phyloP scores from a whole-genome alignment of 2,329 filamentous ascomycete species.

The Trichoderma polysporum region DNA sequence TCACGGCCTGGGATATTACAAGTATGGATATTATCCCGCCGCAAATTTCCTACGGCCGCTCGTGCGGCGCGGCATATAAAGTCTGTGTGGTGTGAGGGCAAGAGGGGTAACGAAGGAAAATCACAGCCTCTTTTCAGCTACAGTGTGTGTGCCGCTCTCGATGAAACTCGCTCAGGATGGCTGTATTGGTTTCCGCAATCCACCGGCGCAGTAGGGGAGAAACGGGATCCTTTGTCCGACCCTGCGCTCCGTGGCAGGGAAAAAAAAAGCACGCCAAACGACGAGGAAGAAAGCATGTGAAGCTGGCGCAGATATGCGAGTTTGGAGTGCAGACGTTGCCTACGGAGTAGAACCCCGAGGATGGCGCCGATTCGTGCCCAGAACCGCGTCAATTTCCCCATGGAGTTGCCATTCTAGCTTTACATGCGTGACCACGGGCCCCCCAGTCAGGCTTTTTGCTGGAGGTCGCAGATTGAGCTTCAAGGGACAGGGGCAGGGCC shows the following conservation, averaged over 20 bases:
- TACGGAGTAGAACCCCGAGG: neutral
- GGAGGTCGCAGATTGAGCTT: constrained; percentile 5
- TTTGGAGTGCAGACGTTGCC: neutral
- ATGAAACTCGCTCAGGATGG: constrained; percentile 3
- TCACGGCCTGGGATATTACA: neutral
- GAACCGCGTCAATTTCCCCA: constrained; percentile 5
- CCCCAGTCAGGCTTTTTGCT: neutral
- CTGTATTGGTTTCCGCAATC: neutral
- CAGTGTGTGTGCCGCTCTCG: neutral
- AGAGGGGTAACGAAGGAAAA: constrained; percentile 3
- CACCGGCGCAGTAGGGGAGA: neutral
- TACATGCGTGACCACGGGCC: neutral
- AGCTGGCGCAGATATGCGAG: neutral
- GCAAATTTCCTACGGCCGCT: neutral
- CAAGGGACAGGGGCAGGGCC: neutral
- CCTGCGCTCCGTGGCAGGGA: neutral
- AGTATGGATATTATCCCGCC: neutral
- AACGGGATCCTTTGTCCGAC: neutral
- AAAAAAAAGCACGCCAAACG: neutral
- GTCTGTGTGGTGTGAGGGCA: neutral
- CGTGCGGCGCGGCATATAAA: constrained; percentile 1
- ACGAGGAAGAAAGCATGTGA: neutral
- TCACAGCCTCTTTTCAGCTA: neutral
- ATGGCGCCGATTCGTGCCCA: constrained; percentile 5
- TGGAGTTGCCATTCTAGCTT: constrained; percentile 12